Evolutionary conservation across 441 rosid species (phyloP).

Genomic region (Syzygium malaccense): DNA sequence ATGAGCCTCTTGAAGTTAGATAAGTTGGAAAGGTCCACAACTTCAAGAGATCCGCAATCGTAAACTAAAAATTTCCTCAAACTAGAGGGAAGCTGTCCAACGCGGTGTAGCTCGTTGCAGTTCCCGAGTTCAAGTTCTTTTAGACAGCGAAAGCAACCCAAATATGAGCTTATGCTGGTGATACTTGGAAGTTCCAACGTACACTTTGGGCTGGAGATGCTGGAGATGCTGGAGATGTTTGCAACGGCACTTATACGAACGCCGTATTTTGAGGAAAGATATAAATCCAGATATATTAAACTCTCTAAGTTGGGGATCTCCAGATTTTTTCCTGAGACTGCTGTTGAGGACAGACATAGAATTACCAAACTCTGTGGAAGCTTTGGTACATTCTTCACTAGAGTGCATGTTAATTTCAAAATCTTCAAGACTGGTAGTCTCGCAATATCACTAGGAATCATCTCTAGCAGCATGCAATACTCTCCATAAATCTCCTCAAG

Average conservation of each 20-base stretch:
- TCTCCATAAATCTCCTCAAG: rapidly evolving
- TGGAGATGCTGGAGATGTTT: not conserved
- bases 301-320: not conserved
- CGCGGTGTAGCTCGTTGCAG: rapidly evolving
- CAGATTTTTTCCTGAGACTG: rapidly evolving
- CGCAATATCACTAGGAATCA: no score
- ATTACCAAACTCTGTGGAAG: no score
- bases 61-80: rapidly evolving
- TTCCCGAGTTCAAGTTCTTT: rapidly evolving
- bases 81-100: not conserved
- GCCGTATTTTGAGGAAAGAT: rapidly evolving
- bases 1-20: not conserved
- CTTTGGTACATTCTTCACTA: rapidly evolving
- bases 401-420: rapidly evolving
- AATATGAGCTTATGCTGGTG: not conserved
- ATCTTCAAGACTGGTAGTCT: rapidly evolving
- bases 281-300: not conserved
- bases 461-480: rapidly evolving
- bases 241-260: not conserved
- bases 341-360: no score
- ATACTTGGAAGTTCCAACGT: not conserved
- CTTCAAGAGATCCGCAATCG: not conserved
- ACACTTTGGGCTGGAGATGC: rapidly evolving
- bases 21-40: not conserved
- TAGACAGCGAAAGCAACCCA: rapidly evolving